Percentiles rank a stretch among this genome's conserved stretches.
Conservation (phyloP, 23 red algal species). For the Pyropia haitanensis region DNA sequence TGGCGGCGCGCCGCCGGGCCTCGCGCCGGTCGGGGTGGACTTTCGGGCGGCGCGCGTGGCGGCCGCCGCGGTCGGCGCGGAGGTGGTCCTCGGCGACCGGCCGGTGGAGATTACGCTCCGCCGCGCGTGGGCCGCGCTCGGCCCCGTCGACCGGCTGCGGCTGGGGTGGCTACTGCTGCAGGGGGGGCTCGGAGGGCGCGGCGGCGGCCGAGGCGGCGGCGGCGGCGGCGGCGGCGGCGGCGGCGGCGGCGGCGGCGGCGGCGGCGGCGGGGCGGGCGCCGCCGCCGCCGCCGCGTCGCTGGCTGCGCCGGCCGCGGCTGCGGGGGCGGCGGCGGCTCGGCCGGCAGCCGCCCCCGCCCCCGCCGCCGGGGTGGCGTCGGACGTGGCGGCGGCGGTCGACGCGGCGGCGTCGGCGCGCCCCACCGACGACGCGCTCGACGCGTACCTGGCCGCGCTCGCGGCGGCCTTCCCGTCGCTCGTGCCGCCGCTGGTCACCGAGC, state of each 20-base stretch:
- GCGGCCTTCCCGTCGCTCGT: conserved; percentile 9
- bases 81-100: conserved; percentile 30
- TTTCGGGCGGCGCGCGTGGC: conserved; percentile 15
- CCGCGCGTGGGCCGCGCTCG: conserved; percentile 4
- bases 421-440: conserved; percentile 2
- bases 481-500: conserved; percentile 18
- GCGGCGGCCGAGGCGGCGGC: no score
- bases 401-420: neutral
- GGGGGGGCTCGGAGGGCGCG: no score
- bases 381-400: neutral
- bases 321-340: no score
- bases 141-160: neutral
- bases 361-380: neutral
- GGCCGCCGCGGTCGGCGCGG: conserved; percentile 12
- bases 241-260: neutral
- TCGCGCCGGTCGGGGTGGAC: neutral
- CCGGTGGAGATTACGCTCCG: conserved; percentile 18
- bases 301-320: no score
- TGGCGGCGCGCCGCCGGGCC: neutral
- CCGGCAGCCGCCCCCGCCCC: no score
- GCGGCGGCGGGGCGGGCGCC: neutral
- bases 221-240: no score
- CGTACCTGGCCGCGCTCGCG: neutral
- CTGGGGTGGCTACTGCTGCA: no score
- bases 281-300: no score